Conservation (phyloP, 805 yeast species). For the Wickerhamomyces alni region DNA sequence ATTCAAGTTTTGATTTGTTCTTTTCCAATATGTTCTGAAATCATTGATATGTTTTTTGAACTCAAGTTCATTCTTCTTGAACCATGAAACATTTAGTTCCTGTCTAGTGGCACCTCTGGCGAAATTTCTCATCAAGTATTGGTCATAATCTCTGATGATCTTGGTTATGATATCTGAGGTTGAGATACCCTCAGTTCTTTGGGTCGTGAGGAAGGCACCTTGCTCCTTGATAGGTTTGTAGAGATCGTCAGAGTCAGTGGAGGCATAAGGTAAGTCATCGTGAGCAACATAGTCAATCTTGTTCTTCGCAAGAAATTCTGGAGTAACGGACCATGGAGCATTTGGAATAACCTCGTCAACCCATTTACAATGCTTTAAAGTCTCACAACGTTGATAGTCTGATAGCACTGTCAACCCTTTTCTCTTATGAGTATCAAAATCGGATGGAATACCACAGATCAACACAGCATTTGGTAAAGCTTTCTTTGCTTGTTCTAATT, state of each 20-base stretch:
- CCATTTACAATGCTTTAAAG: slow-evolving; percentile 93
- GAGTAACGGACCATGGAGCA: slow-evolving; percentile 94
- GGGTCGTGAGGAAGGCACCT: slow-evolving; percentile 91
- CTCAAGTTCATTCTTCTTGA: slow-evolving; percentile 93
- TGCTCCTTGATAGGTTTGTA: slow-evolving; percentile 85
- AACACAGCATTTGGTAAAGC: slow-evolving; percentile 78
- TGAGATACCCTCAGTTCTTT: slow-evolving; percentile 93
- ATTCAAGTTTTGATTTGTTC: slow-evolving; percentile 60
- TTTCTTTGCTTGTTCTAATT: slow-evolving; percentile 93
- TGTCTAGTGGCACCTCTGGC: slow-evolving; percentile 97
- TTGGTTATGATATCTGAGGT: slow-evolving; percentile 95
- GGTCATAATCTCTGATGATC: slow-evolving; percentile 92
- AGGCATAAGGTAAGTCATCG: slow-evolving; percentile 92
- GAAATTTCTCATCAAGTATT: slow-evolving; percentile 92
- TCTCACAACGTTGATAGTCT: slow-evolving; percentile 84
- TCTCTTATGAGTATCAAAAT: slow-evolving; percentile 81
- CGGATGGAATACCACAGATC: slow-evolving; percentile 90
- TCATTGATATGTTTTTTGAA: slow-evolving; percentile 85
- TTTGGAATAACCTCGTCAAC: slow-evolving; percentile 93
- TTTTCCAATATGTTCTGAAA: slow-evolving; percentile 80
- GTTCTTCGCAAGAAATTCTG: slow-evolving; percentile 73
- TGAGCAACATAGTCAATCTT: slow-evolving; percentile 95
- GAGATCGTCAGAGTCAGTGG: slow-evolving; percentile 85
- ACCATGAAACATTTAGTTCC: slow-evolving; percentile 95
- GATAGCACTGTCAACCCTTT: slow-evolving; percentile 91